These are phyloP conservation scores for Pythium phragmitis DNA, from an alignment of 352 stramenopile species.

Conservation along the genomic window DNA sequence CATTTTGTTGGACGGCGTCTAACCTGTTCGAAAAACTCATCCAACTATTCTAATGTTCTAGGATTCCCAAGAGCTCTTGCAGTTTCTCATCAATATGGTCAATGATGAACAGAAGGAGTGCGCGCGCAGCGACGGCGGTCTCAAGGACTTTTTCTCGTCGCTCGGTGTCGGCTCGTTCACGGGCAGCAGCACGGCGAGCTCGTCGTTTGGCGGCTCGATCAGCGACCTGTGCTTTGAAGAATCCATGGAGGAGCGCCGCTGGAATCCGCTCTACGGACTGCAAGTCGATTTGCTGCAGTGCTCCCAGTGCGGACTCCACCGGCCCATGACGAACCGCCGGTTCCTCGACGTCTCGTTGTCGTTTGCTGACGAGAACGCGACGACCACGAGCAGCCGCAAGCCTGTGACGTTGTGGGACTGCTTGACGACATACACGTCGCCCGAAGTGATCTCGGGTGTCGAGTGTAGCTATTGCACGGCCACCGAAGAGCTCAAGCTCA, in stretches of 20 bases:
- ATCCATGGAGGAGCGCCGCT: slow-evolving; percentile 59
- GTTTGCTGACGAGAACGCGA: slow-evolving; percentile 34
- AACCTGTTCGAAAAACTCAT: background rate
- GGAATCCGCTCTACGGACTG: slow-evolving; percentile 76
- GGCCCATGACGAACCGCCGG: slow-evolving; percentile 69
- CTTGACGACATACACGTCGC: slow-evolving; percentile 60
- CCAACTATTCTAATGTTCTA: slow-evolving; percentile 21
- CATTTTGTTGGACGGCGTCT: background rate
- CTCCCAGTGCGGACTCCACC: slow-evolving; percentile 55
- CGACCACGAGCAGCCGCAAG: slow-evolving; percentile 24
- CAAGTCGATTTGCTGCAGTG: slow-evolving; percentile 85
- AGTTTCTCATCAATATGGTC: slow-evolving; percentile 86
- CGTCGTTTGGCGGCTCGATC: slow-evolving; percentile 44
- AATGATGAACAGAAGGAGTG: slow-evolving; percentile 58
- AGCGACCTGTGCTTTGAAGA: slow-evolving; percentile 68
- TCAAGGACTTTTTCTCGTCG: slow-evolving; percentile 43
- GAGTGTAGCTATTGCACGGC: slow-evolving; percentile 78
- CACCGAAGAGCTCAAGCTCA: slow-evolving; percentile 45
- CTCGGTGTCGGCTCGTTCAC: slow-evolving; percentile 1
- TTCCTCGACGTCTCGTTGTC: slow-evolving; percentile 82
- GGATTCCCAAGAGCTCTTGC: slow-evolving; percentile 84
- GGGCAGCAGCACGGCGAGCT: slow-evolving; percentile 13
- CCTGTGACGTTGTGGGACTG: slow-evolving; percentile 50
- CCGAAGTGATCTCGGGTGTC: slow-evolving; percentile 70
- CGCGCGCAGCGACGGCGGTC: slow-evolving; percentile 47